phyloP scores from a whole-genome alignment of 345 rosid genomes.

The Euphorbia lathyris region DNA sequence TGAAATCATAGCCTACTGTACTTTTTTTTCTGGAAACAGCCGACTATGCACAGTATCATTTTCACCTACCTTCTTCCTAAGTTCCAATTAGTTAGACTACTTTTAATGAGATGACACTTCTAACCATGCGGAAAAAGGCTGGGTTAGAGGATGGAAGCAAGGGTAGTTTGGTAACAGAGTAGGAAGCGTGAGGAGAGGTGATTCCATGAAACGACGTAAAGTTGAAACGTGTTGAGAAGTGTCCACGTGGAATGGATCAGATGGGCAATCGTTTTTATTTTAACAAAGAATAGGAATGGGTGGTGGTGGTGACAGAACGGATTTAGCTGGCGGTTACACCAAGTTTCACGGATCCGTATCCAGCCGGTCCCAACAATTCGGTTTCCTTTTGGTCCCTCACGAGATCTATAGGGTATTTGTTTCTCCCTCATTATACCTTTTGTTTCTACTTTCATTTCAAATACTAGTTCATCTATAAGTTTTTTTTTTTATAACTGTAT shows the following conservation, averaged over 20 bases:
- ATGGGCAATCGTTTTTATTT: conserved; percentile 31
- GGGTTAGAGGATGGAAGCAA: too few relatives aligned
- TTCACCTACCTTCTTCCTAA: conserved; percentile 28
- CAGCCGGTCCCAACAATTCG: conserved; percentile 16
- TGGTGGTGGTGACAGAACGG: conserved; percentile 25
- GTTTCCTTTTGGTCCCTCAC: neutral
- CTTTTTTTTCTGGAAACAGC: conserved; percentile 20
- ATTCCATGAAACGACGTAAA: conserved; percentile 20
- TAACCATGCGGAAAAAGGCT: conserved; percentile 4
- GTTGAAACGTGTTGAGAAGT: conserved; percentile 43
- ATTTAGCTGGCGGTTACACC: conserved; percentile 37
- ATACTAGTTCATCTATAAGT: too few relatives aligned
- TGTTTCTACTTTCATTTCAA: too few relatives aligned
- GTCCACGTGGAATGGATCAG: conserved; percentile 12
- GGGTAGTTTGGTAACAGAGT: neutral
- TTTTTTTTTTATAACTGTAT: too few relatives aligned
- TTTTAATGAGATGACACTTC: conserved; percentile 16
- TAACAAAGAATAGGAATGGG: too few relatives aligned
- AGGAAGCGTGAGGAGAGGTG: conserved; percentile 26
- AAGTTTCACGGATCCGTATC: conserved; percentile 30
- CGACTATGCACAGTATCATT: conserved; percentile 27
- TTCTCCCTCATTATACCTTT: too few relatives aligned
- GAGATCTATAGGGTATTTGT: neutral
- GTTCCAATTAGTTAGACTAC: conserved; percentile 32
- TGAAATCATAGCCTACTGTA: conserved; percentile 20